Base-by-base conservation (phyloP, 176 grass and related monocot species). In the Cocos nucifera region DNA sequence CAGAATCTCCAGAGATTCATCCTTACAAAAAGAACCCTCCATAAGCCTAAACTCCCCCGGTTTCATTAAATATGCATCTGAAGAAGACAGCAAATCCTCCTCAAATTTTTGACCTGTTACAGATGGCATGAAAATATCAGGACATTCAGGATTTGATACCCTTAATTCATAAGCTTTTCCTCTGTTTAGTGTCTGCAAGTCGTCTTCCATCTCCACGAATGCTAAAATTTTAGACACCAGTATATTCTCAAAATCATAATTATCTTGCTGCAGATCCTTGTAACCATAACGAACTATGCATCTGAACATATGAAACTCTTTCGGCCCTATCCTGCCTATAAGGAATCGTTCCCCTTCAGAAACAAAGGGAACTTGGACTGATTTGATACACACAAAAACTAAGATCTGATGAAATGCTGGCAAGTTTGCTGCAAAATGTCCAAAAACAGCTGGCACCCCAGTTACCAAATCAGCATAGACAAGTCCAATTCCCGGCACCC, bases 331-430 rank as follows among this genome's bases (percentile, higher is more conserved):
- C 21, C 65, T 23, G 17, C 51, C 65, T 17, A 68, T 27, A 19
- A 68, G 65, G 17, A 68, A 68, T 35, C 65, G 28, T 2, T 68
- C 65, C 28, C 39, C 65, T 0, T 53, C 15, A 53, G 5, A 51
- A 18, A 68, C 65, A 16, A 29, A 51, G 17, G 65, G 52, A n/a
- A 68, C 53, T 7, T 53, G 65, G 7, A 68, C 53, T 5, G 52
- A 68, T 52, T 55, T 68, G 52, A 68, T 68, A 27, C 65, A 68
- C 5, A 68, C 49, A 23, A 68, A 68, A n/a, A 68, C 65, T 0
- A 68, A 50, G 21, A 68, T 52, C 52, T 68, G 65, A 26, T 68
- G 65, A 21, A 68, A 68, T 68, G 51, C 65, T 0, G 65, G 65
- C 17, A 68, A 68, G 18, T 68, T 68, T 5, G 51, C 22, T 12